Conservation (phyloP, 2,329 filamentous ascomycete genomes). For the Thielaviopsis musarum region DNA sequence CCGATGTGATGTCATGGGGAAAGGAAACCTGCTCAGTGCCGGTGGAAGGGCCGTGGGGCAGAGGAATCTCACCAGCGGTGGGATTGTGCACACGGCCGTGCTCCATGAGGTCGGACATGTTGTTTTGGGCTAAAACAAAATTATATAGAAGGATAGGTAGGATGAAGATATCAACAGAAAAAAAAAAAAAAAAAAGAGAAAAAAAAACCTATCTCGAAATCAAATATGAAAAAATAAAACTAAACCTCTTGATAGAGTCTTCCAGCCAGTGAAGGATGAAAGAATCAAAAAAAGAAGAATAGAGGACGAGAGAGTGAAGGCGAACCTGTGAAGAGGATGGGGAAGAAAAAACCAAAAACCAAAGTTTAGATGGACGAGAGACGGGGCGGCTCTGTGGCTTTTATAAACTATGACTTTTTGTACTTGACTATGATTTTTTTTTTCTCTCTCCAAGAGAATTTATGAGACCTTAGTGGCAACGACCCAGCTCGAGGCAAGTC, state of each 20-base stretch:
- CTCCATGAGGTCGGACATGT: slow-evolving; percentile 7
- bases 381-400: background rate
- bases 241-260: background rate
- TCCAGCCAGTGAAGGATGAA: background rate
- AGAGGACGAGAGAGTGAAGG: background rate
- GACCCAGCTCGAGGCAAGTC: too few species aligned
- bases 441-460: too few species aligned
- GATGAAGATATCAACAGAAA: background rate
- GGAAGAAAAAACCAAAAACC: background rate
- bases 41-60: slow-evolving; percentile 21
- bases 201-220: background rate
- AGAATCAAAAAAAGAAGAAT: background rate
- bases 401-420: background rate
- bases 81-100: slow-evolving; percentile 20
- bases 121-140: background rate
- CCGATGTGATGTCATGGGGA: slow-evolving; percentile 25
- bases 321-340: slow-evolving; percentile 6
- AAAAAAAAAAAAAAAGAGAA: background rate
- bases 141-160: background rate
- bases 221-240: background rate
- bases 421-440: too few species aligned
- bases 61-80: background rate
- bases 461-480: too few species aligned
- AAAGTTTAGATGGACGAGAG: background rate
- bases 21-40: slow-evolving; percentile 32